Evolutionary conservation across 2,329 filamentous ascomycete species (phyloP).

Genomic region (Trichoderma citrinoviride): DNA sequence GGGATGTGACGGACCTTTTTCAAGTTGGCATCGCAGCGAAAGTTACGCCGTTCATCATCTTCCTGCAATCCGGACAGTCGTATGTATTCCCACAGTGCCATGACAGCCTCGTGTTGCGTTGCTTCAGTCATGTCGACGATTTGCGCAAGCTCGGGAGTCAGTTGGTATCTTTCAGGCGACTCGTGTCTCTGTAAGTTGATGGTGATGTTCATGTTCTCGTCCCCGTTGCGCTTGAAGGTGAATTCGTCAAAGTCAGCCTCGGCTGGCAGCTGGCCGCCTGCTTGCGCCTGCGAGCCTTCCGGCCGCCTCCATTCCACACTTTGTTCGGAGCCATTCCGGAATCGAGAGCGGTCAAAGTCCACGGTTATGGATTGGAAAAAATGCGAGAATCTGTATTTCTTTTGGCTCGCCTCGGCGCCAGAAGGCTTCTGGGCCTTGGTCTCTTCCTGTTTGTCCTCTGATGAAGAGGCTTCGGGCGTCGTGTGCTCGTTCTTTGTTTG

Average conservation of each 20-base stretch:
- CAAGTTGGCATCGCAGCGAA: conserved; percentile 83
- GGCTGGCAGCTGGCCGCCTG: conserved; percentile 44
- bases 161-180: conserved; percentile 75
- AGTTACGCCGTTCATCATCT: conserved; percentile 89
- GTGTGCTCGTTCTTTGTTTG: conserved; percentile 35
- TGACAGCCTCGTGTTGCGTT: conserved; percentile 81
- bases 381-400: conserved; percentile 63
- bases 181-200: conserved; percentile 86
- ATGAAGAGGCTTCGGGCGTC: conserved; percentile 38
- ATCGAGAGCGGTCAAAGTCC: conserved; percentile 65
- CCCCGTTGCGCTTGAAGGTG: conserved; percentile 85
- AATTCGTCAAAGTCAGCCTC: conserved; percentile 84
- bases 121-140: conserved; percentile 84
- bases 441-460: conserved; percentile 32
- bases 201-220: conserved; percentile 88
- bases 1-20: conserved; percentile 58
- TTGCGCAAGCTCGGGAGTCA: conserved; percentile 77
- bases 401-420: conserved; percentile 36
- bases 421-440: conserved; percentile 36
- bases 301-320: conserved; percentile 86
- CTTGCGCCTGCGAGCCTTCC: conserved; percentile 50
- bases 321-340: conserved; percentile 53
- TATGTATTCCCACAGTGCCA: conserved; percentile 95
- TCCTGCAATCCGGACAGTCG: conserved; percentile 82
- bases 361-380: conserved; percentile 81